Evolutionary conservation across 805 yeast species (phyloP).

Genomic region (Kazachstania kunashirensis): DNA sequence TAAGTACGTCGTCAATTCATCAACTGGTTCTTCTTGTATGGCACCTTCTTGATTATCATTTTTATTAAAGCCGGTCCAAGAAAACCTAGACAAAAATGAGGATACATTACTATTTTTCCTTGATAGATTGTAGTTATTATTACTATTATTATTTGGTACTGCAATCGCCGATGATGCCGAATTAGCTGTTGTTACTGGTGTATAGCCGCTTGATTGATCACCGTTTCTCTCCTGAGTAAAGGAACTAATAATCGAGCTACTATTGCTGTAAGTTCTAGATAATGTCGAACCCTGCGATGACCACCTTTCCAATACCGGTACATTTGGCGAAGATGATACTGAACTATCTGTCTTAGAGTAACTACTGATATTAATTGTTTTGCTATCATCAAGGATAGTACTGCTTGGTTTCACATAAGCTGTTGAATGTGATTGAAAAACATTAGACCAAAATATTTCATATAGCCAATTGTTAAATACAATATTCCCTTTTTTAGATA

Average conservation of each 20-base stretch:
- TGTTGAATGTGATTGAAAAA: constrained; percentile 20
- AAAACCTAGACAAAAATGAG: constrained; percentile 30
- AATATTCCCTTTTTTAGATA: constrained; percentile 7
- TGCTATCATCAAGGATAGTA: too few species aligned
- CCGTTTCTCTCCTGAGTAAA: constrained; percentile 2
- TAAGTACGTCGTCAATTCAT: constrained; percentile 5
- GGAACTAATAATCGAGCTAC: constrained; percentile 16
- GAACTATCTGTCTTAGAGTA: background rate
- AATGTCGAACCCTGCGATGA: constrained; percentile 22
- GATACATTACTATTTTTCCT: constrained; percentile 12
- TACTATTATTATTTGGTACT: background rate
- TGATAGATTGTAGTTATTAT: constrained; percentile 2
- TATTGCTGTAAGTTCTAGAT: constrained; percentile 25
- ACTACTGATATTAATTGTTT: too few species aligned
- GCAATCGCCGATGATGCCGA: background rate
- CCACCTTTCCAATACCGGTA: constrained; percentile 23
- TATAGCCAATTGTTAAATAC: constrained; percentile 17
- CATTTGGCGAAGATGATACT: constrained; percentile 7
- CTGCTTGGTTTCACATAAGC: constrained; percentile 4
- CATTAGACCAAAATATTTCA: constrained; percentile 23
- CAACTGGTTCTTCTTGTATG: constrained; percentile 12
- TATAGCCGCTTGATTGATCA: background rate
- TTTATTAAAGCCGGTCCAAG: constrained; percentile 30
- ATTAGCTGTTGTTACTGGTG: too few species aligned
- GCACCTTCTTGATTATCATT: constrained; percentile 12